Evolutionary conservation across 2,329 filamentous ascomycete species (phyloP).

Genomic region (Dothiorella sarmentorum): DNA sequence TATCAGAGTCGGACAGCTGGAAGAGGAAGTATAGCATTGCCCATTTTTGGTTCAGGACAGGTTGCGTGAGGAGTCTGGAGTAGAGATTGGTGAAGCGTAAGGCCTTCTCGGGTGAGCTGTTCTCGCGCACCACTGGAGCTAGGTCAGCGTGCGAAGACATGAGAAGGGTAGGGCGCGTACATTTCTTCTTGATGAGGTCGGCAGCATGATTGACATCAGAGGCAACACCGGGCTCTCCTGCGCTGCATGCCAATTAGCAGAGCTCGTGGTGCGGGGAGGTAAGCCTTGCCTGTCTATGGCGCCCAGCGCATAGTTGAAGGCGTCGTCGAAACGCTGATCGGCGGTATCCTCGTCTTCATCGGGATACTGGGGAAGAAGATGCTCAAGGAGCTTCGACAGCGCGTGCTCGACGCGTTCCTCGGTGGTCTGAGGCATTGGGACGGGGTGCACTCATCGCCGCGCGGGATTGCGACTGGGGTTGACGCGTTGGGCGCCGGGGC

Average conservation of each 20-base stretch:
- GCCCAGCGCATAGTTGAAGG: slow-evolving; percentile 50
- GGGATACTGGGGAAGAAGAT: slow-evolving; percentile 64
- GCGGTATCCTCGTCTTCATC: slow-evolving; percentile 65
- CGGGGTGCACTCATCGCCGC: slow-evolving; percentile 6
- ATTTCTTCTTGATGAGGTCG: slow-evolving; percentile 84
- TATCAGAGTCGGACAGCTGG: slow-evolving; percentile 67
- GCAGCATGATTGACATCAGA: slow-evolving; percentile 86
- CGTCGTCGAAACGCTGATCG: slow-evolving; percentile 66
- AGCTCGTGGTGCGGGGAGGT: slow-evolving; percentile 45
- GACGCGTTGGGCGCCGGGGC: slow-evolving; percentile 13
- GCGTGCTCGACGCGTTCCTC: slow-evolving; percentile 69
- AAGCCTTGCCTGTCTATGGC: slow-evolving; percentile 40
- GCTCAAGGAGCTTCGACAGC: slow-evolving; percentile 73
- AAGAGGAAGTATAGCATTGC: slow-evolving; percentile 90
- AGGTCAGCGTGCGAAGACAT: slow-evolving; percentile 20
- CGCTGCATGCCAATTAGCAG: slow-evolving; percentile 21
- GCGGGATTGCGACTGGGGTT: slow-evolving; percentile 3
- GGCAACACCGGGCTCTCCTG: slow-evolving; percentile 52
- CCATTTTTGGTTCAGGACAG: slow-evolving; percentile 94
- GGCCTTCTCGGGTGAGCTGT: slow-evolving; percentile 69
- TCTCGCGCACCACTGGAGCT: slow-evolving; percentile 64
- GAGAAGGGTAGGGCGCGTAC: slow-evolving; percentile 26
- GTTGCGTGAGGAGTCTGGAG: slow-evolving; percentile 81
- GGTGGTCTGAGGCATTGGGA: slow-evolving; percentile 25
- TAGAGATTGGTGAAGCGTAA: slow-evolving; percentile 88